Evolutionary conservation across 495 filamentous ascomycete species (phyloP).

Genomic region (Penicillium soppii): DNA sequence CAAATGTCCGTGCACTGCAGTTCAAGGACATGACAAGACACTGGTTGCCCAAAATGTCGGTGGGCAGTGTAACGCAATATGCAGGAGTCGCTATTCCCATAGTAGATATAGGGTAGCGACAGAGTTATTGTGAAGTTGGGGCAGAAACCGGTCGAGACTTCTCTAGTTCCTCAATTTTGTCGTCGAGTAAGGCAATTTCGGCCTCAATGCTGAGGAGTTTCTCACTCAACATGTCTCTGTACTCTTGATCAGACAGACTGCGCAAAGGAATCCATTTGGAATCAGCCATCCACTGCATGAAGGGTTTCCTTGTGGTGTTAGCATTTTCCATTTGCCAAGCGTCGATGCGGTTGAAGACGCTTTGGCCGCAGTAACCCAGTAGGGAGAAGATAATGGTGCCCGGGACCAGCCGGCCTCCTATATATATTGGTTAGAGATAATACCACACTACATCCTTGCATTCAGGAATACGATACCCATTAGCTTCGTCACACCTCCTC

Average conservation of each 20-base stretch:
- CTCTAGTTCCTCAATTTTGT: slow-evolving; percentile 63
- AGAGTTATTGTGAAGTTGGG: slow-evolving; percentile 7
- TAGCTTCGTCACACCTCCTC: slow-evolving; percentile 59
- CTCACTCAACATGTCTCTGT: slow-evolving; percentile 70
- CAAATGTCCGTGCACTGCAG: slow-evolving; percentile 22
- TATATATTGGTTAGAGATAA: slow-evolving; percentile 7
- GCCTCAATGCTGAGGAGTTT: slow-evolving; percentile 76
- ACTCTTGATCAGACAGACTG: slow-evolving; percentile 74
- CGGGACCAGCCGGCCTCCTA: slow-evolving; percentile 54
- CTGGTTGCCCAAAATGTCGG: slow-evolving; percentile 6
- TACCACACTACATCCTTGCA: neutral
- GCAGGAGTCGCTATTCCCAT: slow-evolving; percentile 2
- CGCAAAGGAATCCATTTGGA: slow-evolving; percentile 84
- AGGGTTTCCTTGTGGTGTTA: slow-evolving; percentile 35
- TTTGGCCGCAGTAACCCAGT: slow-evolving; percentile 60
- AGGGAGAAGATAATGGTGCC: slow-evolving; percentile 63
- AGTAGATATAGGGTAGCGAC: neutral
- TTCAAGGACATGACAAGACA: slow-evolving; percentile 1
- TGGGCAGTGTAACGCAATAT: slow-evolving; percentile 10
- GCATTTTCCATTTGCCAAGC: slow-evolving; percentile 41
- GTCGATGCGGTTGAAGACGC: slow-evolving; percentile 55
- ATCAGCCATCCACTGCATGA: slow-evolving; percentile 50
- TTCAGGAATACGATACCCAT: slow-evolving; percentile 51
- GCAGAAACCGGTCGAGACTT: slow-evolving; percentile 24
- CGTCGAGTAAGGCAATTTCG: slow-evolving; percentile 83